Conservation (phyloP, 768 basidiomycete species). For the Psilocybe subaeruginosa region DNA sequence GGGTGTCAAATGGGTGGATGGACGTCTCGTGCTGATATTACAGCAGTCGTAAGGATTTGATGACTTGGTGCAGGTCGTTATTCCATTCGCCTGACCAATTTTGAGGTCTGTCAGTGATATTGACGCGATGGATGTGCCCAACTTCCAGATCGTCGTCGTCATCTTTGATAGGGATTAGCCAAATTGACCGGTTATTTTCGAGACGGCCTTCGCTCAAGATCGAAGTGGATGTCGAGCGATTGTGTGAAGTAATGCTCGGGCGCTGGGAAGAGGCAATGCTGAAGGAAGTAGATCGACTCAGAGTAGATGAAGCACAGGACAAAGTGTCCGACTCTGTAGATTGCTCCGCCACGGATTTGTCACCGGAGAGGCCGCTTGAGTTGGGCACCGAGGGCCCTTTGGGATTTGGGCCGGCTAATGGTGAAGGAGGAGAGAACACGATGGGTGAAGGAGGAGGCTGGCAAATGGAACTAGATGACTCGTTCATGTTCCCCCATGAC, state of each 20-base stretch:
- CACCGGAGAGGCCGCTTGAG: not conserved
- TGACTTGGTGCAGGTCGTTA: constrained; percentile 27
- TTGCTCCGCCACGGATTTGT: constrained; percentile 7
- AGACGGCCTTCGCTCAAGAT: constrained; percentile 1
- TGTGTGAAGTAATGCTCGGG: constrained; percentile 10
- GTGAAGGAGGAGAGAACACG: constrained; percentile 31
- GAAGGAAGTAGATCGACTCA: constrained; percentile 23
- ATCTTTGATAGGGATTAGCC: constrained; percentile 15
- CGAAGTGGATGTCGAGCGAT: constrained; percentile 17
- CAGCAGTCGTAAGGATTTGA: constrained; percentile 28
- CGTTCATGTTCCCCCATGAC: constrained; percentile 18
- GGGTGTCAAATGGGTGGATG: not conserved
- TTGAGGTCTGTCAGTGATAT: constrained; percentile 14
- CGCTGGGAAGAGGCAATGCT: constrained; percentile 5
- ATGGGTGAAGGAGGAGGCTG: constrained; percentile 31
- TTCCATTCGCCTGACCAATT: constrained; percentile 36
- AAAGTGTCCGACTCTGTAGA: constrained; percentile 8
- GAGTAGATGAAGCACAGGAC: constrained; percentile 22
- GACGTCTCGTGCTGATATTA: constrained; percentile 2
- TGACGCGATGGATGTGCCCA: not conserved
- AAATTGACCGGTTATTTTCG: constrained; percentile 11
- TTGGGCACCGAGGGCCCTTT: not conserved
- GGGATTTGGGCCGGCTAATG: constrained; percentile 3
- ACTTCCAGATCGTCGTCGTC: constrained; percentile 12
- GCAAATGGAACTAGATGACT: constrained; percentile 8